Evolutionary conservation across 192 early-diverging fungal species (phyloP), one percentile per base, ranked within the genome.

Genomic region (Lobosporangium transversale): DNA sequence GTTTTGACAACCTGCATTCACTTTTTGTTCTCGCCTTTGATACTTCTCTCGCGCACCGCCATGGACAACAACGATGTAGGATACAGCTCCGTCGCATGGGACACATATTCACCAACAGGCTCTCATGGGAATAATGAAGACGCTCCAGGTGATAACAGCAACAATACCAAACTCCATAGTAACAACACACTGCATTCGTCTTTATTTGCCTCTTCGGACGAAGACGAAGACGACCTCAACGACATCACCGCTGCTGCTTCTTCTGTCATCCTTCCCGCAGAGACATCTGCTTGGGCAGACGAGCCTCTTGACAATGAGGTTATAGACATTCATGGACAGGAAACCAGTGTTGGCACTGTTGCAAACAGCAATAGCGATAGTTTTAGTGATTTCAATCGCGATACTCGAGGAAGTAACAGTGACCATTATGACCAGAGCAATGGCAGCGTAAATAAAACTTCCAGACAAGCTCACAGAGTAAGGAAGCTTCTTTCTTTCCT

Each of bases 11-110:
- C n/a, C n/a, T n/a, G n/a, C n/a, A n/a, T n/a, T n/a, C n/a, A n/a
- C 37, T 40, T 40, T 14, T 40, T 40, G 8, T 40, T 40, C 37
- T 40, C 14, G 37, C 37, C 37, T 40, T 14, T 40, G 37, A 7
- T 10, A 10, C 37, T 10, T 48, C 20, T n/a, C 45, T n/a, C 20
- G n/a, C 45, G 20, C 11, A 21, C 45, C 11, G 20, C 20, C 31
- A 66, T 66, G 62, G 63, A 76, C 53, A 61, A 76, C 51, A 58
- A 67, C 64, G 73, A 76, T 59, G 48, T 76, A 15, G 73, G 73
- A 26, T 76, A 76, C 59, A 67, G 64, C 40, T 76, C 73, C 12
- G 73, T 76, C n/a, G 73, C 73, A 29, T 76, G 73, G 73, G 73
- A 76, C 54, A 76, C 73, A 8, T 76, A 76, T 40, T 62, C 64